These are phyloP conservation scores for Thermothielavioides terrestris DNA, from an alignment of 495 filamentous ascomycete species.

Conservation along the genomic window DNA sequence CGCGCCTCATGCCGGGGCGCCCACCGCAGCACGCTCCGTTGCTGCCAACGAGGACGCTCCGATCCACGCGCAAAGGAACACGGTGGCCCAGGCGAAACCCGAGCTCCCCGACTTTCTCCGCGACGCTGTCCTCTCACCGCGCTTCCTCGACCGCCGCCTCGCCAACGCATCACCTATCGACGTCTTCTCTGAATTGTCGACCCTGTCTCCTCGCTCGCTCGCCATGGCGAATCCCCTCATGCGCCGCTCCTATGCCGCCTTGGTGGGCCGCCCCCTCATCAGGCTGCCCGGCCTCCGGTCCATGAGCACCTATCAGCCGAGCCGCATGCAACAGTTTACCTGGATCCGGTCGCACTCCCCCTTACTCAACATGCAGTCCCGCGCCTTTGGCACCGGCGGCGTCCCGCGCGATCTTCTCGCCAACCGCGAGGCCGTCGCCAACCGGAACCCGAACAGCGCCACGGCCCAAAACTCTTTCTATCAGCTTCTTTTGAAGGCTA, in stretches of 20 bases:
- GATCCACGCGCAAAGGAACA: background rate
- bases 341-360: constrained; percentile 1
- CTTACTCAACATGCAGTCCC: constrained; percentile 17
- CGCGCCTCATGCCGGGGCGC: constrained; percentile 7
- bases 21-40: constrained; percentile 4
- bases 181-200: constrained; percentile 22
- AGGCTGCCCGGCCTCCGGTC: constrained; percentile 16
- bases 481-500: constrained; percentile 75
- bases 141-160: constrained; percentile 13
- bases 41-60: constrained; percentile 2
- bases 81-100: constrained; percentile 7
- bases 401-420: constrained; percentile 42
- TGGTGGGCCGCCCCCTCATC: constrained; percentile 18
- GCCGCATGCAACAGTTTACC: constrained; percentile 12
- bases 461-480: constrained; percentile 90
- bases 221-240: constrained; percentile 32
- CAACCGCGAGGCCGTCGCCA: constrained; percentile 71
- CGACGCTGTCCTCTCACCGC: constrained; percentile 13
- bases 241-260: constrained; percentile 19
- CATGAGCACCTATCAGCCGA: constrained; percentile 24
- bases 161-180: constrained; percentile 15
- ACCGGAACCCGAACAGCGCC: constrained; percentile 78
- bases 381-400: constrained; percentile 34
- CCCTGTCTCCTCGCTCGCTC: constrained; percentile 24
- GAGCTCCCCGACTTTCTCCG: constrained; percentile 37